Conservation (phyloP, 2,329 filamentous ascomycete species). For the Aureobasidium leucospermi region DNA sequence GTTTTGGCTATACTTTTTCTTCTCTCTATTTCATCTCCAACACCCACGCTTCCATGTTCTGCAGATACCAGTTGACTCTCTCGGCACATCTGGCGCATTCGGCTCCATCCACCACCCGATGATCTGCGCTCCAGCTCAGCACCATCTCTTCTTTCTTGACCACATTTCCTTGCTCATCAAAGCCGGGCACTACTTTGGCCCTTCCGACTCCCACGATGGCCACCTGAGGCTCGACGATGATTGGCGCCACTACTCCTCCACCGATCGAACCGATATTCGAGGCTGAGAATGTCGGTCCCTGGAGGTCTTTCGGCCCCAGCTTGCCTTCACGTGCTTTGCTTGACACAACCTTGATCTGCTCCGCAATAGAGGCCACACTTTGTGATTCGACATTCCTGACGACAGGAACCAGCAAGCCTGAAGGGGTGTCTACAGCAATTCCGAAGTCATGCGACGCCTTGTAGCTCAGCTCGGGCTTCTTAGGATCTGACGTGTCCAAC, state of each 20-base stretch:
- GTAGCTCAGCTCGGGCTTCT: constrained; percentile 68
- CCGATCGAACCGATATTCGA: constrained; percentile 96
- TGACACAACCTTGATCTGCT: constrained; percentile 68
- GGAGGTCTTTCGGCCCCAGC: constrained; percentile 66
- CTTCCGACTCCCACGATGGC: constrained; percentile 86
- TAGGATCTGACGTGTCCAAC: constrained; percentile 57
- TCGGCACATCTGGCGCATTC: constrained; percentile 89
- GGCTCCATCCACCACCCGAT: constrained; percentile 87
- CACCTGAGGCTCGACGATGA: constrained; percentile 85
- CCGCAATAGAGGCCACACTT: constrained; percentile 70
- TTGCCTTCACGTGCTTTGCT: constrained; percentile 65
- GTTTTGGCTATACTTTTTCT: neutral
- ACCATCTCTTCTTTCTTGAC: constrained; percentile 74
- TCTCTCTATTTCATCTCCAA: constrained; percentile 61
- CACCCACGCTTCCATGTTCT: constrained; percentile 82
- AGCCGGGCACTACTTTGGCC: constrained; percentile 73
- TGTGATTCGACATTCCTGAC: constrained; percentile 73
- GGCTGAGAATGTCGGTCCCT: constrained; percentile 85
- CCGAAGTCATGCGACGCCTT: constrained; percentile 89
- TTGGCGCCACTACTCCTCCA: constrained; percentile 82
- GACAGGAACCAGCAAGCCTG: constrained; percentile 83
- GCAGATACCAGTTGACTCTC: constrained; percentile 67
- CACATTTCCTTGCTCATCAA: constrained; percentile 50
- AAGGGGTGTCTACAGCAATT: constrained; percentile 87
- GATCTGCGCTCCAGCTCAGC: constrained; percentile 95